These are phyloP conservation scores for Tuctoria greenei DNA, from an alignment of 176 grass and related monocot species.

Conservation along the genomic window DNA sequence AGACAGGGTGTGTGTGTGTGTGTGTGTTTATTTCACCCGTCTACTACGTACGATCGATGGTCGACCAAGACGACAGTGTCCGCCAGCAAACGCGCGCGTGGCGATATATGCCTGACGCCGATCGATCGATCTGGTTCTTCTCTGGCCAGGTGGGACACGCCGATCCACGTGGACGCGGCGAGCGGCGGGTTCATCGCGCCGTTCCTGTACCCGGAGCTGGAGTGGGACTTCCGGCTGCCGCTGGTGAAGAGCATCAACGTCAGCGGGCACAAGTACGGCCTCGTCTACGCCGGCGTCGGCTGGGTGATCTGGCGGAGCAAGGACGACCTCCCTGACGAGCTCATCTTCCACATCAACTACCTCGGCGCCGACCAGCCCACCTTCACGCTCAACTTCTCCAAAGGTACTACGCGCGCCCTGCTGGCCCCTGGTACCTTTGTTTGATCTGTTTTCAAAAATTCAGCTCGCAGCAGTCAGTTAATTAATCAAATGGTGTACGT, in stretches of 20 bases:
- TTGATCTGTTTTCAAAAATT: neutral
- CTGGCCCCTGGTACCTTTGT: neutral
- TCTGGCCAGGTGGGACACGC: constrained; percentile 57
- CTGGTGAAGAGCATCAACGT: constrained; percentile 92
- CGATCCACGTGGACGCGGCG: constrained; percentile 87
- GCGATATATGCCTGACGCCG: neutral
- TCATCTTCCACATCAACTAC: constrained; percentile 98
- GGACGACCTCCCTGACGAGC: constrained; percentile 74
- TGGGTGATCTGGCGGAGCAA: constrained; percentile 85
- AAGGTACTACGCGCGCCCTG: constrained; percentile 40
- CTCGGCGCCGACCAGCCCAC: constrained; percentile 90
- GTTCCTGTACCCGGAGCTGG: constrained; percentile 74
- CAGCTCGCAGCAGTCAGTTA: neutral
- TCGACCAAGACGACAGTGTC: neutral
- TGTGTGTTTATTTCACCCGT: too few relatives aligned
- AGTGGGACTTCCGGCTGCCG: constrained; percentile 91
- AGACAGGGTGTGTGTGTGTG: neutral
- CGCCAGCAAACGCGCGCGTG: neutral
- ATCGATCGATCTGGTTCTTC: too few relatives aligned
- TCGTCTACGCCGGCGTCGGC: constrained; percentile 81
- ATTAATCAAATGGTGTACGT: neutral
- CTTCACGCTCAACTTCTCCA: constrained; percentile 98
- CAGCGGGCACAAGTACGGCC: constrained; percentile 94
- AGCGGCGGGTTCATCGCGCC: constrained; percentile 93
- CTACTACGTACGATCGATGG: too few relatives aligned